phyloP scores from a whole-genome alignment of 306 rosid genomes.

The Cucumis sativus region DNA sequence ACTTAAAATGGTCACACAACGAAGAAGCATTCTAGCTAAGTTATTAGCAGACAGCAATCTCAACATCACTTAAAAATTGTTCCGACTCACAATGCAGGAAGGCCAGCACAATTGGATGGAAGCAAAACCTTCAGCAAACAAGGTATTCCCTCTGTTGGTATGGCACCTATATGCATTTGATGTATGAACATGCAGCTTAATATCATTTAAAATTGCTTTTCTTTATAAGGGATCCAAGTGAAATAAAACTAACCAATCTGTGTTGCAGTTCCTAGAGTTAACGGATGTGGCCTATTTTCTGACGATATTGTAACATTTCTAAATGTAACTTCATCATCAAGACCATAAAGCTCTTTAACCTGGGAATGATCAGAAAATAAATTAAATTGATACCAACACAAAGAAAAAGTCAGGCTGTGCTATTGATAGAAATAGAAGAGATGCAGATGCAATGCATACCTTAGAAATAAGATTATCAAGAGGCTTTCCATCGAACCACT shows the following conservation, averaged over 20 bases:
- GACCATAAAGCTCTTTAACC: slow-evolving; percentile 92
- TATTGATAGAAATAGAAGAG: not conserved
- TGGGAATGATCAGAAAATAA: slow-evolving; percentile 17
- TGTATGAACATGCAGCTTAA: not conserved
- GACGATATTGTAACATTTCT: slow-evolving; percentile 64
- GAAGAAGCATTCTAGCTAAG: not conserved
- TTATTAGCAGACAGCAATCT: not conserved
- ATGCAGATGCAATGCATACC: slow-evolving; percentile 32
- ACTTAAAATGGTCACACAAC: not conserved
- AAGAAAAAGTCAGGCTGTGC: not conserved
- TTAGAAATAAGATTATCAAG: slow-evolving; percentile 48
- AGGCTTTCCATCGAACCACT: slow-evolving; percentile 85
- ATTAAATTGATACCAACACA: slow-evolving; percentile 1
- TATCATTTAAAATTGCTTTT: not conserved
- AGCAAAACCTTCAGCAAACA: slow-evolving; percentile 83
- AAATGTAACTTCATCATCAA: slow-evolving; percentile 53
- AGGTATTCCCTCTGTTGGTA: slow-evolving; percentile 91
- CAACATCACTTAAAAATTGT: not conserved
- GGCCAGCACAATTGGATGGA: slow-evolving; percentile 67
- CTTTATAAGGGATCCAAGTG: not conserved
- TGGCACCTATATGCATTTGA: slow-evolving; percentile 47
- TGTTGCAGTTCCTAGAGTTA: slow-evolving; percentile 78
- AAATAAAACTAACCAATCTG: slow-evolving; percentile 70
- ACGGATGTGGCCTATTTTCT: slow-evolving; percentile 57
- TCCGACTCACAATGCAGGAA: slow-evolving; percentile 61